phyloP scores from a whole-genome alignment of 2,329 filamentous ascomycete species.

The Teratosphaeria viscida region DNA sequence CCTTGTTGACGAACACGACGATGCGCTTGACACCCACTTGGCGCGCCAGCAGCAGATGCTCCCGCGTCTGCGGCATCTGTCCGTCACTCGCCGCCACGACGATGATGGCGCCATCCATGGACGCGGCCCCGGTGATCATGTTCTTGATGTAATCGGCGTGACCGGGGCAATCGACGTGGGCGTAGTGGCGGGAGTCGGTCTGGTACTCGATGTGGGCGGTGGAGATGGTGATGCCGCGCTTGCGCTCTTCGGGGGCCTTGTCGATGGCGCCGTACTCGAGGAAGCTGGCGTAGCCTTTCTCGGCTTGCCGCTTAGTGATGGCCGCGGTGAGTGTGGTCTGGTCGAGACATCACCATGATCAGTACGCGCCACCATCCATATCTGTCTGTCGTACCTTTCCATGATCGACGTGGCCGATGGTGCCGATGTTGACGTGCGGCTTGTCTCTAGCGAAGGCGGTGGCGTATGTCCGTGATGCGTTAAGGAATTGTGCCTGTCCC shows the following conservation, averaged over 20 bases:
- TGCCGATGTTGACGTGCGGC: slow-evolving; percentile 98
- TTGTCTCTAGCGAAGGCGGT: slow-evolving; percentile 74
- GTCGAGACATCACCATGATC: neutral
- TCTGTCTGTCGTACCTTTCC: slow-evolving; percentile 61
- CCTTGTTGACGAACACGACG: slow-evolving; percentile 99
- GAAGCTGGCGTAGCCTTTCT: slow-evolving; percentile 88
- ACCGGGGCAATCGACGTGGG: slow-evolving; percentile 98
- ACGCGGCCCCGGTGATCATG: slow-evolving; percentile 99
- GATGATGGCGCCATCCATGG: slow-evolving; percentile 98
- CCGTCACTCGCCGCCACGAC: slow-evolving; percentile 97
- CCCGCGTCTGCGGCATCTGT: slow-evolving; percentile 98
- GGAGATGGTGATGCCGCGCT: slow-evolving; percentile 99
- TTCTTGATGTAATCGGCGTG: slow-evolving; percentile 99
- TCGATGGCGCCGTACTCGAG: slow-evolving; percentile 97
- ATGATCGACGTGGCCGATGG: slow-evolving; percentile 99
- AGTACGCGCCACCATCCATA: neutral
- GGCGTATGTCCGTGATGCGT: slow-evolving; percentile 50
- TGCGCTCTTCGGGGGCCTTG: slow-evolving; percentile 97
- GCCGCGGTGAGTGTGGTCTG: slow-evolving; percentile 96
- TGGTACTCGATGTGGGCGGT: slow-evolving; percentile 98
- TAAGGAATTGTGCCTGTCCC: slow-evolving; percentile 54
- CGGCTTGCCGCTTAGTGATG: slow-evolving; percentile 95
- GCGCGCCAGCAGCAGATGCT: slow-evolving; percentile 93
- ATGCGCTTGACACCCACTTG: slow-evolving; percentile 98
- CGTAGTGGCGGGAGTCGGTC: slow-evolving; percentile 90